Evolutionary conservation across 106 monocot species (phyloP), one percentile per base, ranked within the genome.

Genomic region (Platanthera zijinensis): DNA sequence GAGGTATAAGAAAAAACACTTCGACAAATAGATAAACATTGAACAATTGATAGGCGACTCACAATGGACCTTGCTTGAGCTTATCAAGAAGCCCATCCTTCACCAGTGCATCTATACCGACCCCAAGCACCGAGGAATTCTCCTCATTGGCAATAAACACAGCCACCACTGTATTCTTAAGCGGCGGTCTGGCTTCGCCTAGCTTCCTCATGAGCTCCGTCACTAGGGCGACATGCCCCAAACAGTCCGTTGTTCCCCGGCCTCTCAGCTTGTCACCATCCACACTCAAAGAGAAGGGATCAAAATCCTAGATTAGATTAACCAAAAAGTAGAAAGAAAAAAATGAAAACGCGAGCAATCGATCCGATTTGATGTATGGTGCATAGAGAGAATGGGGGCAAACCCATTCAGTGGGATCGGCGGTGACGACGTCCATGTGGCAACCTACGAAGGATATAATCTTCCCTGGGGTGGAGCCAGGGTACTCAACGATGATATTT

Each of bases 341-440:
- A 8, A 0, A 14, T 15, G 13, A 46, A 32, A 46, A 45, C 45
- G 19, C 2, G 69, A 62, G 45, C 12, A 14, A 39, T 69, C 13
- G 13, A 69, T 8, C 46, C 2, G 21, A 61, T 21, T 19, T 64
- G 22, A 66, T 66, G 9, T 7, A 66, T 66, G 5, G 11, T 28
- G 18, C 4, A 66, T 28, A 10, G 30, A 28, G 11, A 66, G 8
- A 66, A 30, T 10, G 10, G 15, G 8, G 22, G 51, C 68, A 2
- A 52, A 96, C 96, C 96, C 96, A 97, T 19, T 83, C 83, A 28
- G 56, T 6, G 73, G 97, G 93, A 72, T 97, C 78, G 76, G 91
- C 97, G 12, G 91, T 78, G 79, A 97, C 93, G 78, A 97, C 97
- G 73, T 97, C 97, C 97, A 97, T 97, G 83, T 93, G 97, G 80